phyloP scores from a whole-genome alignment of 1,284 basidiomycete species.

The Blastosporella zonata region DNA sequence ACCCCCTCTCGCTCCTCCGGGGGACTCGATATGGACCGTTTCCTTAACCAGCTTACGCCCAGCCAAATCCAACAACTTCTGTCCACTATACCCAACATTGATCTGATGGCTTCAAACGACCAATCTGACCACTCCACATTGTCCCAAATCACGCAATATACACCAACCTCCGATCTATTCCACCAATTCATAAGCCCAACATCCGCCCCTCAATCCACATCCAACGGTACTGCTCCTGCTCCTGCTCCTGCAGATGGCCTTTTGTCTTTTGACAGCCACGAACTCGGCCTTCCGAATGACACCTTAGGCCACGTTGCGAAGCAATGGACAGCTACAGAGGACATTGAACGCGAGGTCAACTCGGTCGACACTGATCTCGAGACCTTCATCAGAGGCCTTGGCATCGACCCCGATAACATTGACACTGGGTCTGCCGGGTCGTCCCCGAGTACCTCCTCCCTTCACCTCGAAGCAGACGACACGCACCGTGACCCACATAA shows the following conservation, averaged over 20 bases:
- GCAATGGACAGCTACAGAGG: slow-evolving; percentile 59
- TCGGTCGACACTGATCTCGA: slow-evolving; percentile 71
- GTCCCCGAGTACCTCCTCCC: slow-evolving; percentile 11
- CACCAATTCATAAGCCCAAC: slow-evolving; percentile 20
- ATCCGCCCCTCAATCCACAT: slow-evolving; percentile 14
- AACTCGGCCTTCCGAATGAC: slow-evolving; percentile 5
- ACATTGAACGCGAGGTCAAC: slow-evolving; percentile 73
- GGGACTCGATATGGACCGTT: slow-evolving; percentile 40
- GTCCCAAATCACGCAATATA: slow-evolving; percentile 27
- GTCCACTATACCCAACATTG: slow-evolving; percentile 47
- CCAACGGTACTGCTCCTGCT: slow-evolving; percentile 15
- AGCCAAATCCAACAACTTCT: slow-evolving; percentile 70
- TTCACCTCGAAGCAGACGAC: slow-evolving; percentile 10
- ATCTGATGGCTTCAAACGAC: slow-evolving; percentile 21
- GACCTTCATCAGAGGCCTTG: slow-evolving; percentile 68
- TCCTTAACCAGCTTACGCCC: slow-evolving; percentile 65
- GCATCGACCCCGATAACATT: slow-evolving; percentile 51
- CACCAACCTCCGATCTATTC: slow-evolving; percentile 32
- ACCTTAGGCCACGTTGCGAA: slow-evolving; percentile 32
- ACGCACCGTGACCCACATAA: background rate
- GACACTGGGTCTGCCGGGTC: slow-evolving; percentile 17
- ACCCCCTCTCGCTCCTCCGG: slow-evolving; percentile 28
- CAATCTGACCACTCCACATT: slow-evolving; percentile 5
- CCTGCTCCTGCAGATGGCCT: slow-evolving; percentile 28
- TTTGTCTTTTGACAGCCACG: slow-evolving; percentile 31